Base-by-base conservation (phyloP, 495 filamentous ascomycete genomes). In the Coniosporium apollinis region DNA sequence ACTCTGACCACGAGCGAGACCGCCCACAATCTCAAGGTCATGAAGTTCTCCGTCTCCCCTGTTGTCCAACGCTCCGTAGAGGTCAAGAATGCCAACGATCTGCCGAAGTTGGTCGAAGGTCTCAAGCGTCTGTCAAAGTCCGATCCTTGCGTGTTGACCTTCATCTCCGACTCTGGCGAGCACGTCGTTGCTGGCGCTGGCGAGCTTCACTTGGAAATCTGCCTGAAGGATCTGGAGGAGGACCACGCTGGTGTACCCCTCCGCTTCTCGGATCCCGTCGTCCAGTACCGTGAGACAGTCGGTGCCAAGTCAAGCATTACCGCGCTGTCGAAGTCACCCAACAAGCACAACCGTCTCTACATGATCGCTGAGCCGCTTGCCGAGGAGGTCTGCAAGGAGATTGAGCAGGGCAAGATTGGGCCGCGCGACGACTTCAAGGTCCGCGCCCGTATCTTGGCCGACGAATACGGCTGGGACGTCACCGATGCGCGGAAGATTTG, bases 301-400 rank as follows among this genome's bases (percentile, higher is more conserved):
- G 60, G 62, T 44, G 72, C 33, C 42, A 65, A 62, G 42, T 94
- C 87, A 34, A 81, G 74, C 68, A 96, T 96, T 46, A 94, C 85
- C 55, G 89, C 89, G 38, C 70, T 99, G 42, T 99, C 89, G 54
- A 99, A 99, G 72, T 99, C 89, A 8, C 89, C 89, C 62, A 99
- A 99, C 74, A 99, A 99, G 82, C 89, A 99, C 79, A 99, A 99
- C 68, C 84, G 89, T 77, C 72, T 99, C 13, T 99, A 96, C 70
- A 70, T 99, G 58, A 74, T 70, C 54, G 89, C 89, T 41, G 58
- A 82, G 62, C 91, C 89, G 39, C 65, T 99, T 28, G 74, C 69
- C 7, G 89, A 99, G 68, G 89, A 94, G 43, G 77, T 96, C 34
- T 68, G 80, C 42, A 74, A 73, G 49, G 81, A 77, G 52, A 99